Percentiles rank a stretch among this genome's conserved stretches.
phyloP scores from a whole-genome alignment of 2,329 filamentous ascomycete species.

The Botrytis aclada region DNA sequence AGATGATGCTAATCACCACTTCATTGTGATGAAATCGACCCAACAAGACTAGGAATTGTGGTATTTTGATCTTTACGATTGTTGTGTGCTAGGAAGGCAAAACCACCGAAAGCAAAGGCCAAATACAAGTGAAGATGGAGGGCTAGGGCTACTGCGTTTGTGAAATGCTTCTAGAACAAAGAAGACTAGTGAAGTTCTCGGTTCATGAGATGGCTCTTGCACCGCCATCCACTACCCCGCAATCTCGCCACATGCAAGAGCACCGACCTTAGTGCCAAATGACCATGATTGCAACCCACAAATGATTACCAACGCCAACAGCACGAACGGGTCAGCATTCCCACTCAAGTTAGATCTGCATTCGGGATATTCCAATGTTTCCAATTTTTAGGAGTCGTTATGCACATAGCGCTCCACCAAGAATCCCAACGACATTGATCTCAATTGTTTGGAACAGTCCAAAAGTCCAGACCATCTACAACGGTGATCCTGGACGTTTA shows the following conservation, averaged over 20 bases:
- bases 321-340: background rate
- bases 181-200: background rate
- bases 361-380: background rate
- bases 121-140: background rate
- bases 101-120: background rate
- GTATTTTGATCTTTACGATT: background rate
- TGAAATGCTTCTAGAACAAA: background rate
- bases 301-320: background rate
- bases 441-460: background rate
- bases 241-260: conserved; percentile 10
- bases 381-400: background rate
- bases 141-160: background rate
- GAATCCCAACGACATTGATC: background rate
- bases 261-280: background rate
- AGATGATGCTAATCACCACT: background rate
- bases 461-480: background rate
- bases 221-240: conserved; percentile 11
- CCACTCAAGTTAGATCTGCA: background rate
- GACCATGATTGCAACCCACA: conserved; percentile 3
- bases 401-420: background rate
- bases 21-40: background rate
- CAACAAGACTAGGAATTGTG: background rate
- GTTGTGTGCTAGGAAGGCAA: background rate
- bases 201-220: conserved; percentile 2
- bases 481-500: background rate